Evolutionary conservation across 306 rosid species (phyloP).

Genomic region (Cyamopsis tetragonoloba): DNA sequence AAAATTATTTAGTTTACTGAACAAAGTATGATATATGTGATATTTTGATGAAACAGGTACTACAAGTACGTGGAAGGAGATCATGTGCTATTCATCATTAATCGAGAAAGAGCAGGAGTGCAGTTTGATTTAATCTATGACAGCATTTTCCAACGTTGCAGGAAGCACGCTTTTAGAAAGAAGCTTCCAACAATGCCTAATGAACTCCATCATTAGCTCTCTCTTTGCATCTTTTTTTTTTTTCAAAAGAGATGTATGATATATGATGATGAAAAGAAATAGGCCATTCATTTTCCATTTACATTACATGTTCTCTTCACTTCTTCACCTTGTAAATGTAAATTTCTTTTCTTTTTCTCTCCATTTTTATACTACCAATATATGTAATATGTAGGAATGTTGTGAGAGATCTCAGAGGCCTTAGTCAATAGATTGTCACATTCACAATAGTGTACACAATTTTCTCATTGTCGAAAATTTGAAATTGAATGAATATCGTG

Average conservation of each 20-base stretch:
- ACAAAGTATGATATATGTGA: constrained; percentile 10
- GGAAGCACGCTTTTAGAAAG: constrained; percentile 81
- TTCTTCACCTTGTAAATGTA: constrained; percentile 35
- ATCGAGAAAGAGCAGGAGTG: constrained; percentile 94
- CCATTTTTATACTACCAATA: neutral
- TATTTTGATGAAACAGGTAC: constrained; percentile 55
- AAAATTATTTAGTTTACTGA: neutral
- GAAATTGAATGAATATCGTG: neutral
- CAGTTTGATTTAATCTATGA: constrained; percentile 85
- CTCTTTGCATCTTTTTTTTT: neutral
- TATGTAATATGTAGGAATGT: constrained; percentile 31
- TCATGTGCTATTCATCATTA: constrained; percentile 74
- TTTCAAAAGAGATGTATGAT: constrained; percentile 4
- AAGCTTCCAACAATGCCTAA: constrained; percentile 70
- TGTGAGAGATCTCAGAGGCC: constrained; percentile 26
- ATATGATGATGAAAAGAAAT: neutral
- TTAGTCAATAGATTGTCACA: constrained; percentile 28
- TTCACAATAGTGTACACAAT: constrained; percentile 7
- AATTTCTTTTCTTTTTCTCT: neutral
- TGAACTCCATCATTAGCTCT: constrained; percentile 49
- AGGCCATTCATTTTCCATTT: constrained; percentile 25
- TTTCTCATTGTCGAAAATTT: neutral
- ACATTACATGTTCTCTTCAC: neutral
- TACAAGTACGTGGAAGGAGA: constrained; percentile 90
- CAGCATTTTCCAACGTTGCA: constrained; percentile 89